Evolutionary conservation across 495 filamentous ascomycete species (phyloP), one percentile per base, ranked within the genome.

Genomic region (Xylaria nigripes): DNA sequence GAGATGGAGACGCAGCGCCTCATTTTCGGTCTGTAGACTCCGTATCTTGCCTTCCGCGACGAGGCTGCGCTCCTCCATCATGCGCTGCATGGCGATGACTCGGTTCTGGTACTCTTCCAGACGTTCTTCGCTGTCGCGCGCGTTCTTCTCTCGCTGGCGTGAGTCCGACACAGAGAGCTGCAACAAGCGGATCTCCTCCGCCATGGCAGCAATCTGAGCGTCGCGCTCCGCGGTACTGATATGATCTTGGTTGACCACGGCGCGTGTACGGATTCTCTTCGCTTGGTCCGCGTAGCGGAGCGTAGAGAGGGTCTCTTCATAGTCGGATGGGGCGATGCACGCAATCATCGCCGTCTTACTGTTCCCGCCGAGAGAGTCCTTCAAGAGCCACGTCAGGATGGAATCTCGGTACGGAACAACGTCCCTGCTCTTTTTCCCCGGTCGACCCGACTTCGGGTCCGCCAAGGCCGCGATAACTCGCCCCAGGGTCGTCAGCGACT

Each of bases 281-380:
- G 93, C 93, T 71, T 97, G 94, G 71, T 97, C 92, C 27, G 93
- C 93, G 70, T 97, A 98, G 27, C 93, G 89, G 3, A 98, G 81
- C 2, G 93, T 98, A 5, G 87, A 93, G 2, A 98, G 83, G 0
- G 93, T 97, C 66, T 98, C 93, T 49, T 98, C 93, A 68, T 97
- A 98, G 74, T 98, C 93, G 1, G 85, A 84, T 0, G 93, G 93
- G 6, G 90, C 81, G 63, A 98, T 95, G 67, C 94, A 97, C 13
- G 93, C 93, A 56, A 98, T 96, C 93, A 98, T 98, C 38, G 93
- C 93, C 6, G 93, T 98, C 68, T 97, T 98, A 59, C 81, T 87
- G 72, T 98, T 98, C 34, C 93, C 93, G 15, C 94, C 93, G 1
- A 98, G 77, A 2, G 84, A 89, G 67, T 97, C 93, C 64, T 97